Conservation (phyloP, 169 alveolate genomes). For the Cyclospora cayetanensis region DNA sequence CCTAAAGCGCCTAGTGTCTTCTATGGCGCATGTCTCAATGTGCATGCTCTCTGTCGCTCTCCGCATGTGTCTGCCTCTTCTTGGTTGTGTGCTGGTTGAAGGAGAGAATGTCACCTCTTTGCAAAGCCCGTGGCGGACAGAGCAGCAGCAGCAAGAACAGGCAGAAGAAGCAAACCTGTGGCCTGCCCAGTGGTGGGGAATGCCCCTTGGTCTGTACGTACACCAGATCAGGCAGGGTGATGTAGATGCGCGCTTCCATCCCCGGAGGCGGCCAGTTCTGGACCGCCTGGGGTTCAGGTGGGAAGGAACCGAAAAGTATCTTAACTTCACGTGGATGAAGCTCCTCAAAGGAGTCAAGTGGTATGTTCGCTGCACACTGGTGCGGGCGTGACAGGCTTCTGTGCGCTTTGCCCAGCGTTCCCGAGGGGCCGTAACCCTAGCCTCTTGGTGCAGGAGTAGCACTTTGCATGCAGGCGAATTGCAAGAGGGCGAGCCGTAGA, state of each 20-base stretch:
- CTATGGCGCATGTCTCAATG: no score
- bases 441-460: no score
- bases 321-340: slow-evolving; percentile 81
- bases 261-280: slow-evolving; percentile 77
- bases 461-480: no score
- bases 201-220: slow-evolving; percentile 80
- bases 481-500: no score
- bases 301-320: slow-evolving; percentile 78
- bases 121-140: background rate
- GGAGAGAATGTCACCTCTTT: background rate
- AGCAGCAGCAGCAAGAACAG: slow-evolving; percentile 23
- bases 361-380: no score
- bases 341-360: slow-evolving; percentile 75
- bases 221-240: slow-evolving; percentile 78
- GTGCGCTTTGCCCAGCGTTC: no score
- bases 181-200: slow-evolving; percentile 78
- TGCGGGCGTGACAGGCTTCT: no score
- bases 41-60: no score
- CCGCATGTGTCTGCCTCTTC: no score
- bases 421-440: no score
- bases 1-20: no score
- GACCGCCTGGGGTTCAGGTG: slow-evolving; percentile 79
- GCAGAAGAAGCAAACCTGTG: slow-evolving; percentile 74
- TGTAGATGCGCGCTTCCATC: slow-evolving; percentile 80
- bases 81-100: no score